Evolutionary conservation across 495 filamentous ascomycete species (phyloP).

Genomic region (Xylaria castorea): DNA sequence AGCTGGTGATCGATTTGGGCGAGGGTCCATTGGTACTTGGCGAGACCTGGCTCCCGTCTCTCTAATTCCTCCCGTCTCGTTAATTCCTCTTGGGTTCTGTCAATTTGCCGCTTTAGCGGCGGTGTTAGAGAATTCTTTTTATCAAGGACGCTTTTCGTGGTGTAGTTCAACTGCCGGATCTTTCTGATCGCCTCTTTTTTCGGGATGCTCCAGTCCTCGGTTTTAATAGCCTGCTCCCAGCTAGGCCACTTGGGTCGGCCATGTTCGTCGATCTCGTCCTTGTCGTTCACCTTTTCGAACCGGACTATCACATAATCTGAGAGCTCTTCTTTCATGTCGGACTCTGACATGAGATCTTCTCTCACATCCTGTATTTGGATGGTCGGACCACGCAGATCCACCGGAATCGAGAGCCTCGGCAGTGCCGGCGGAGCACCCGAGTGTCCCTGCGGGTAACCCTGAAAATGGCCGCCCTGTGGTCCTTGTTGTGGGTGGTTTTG

Average conservation of each 20-base stretch:
- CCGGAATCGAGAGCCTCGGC: constrained; percentile 12
- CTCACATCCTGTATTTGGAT: constrained; percentile 36
- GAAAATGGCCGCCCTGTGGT: constrained; percentile 9
- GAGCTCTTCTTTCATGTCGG: constrained; percentile 40
- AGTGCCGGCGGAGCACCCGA: background rate
- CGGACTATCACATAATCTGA: constrained; percentile 43
- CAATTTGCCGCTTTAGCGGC: constrained; percentile 43
- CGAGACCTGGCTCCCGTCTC: constrained; percentile 23
- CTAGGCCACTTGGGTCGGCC: constrained; percentile 33
- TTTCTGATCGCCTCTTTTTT: constrained; percentile 33
- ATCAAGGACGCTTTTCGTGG: constrained; percentile 29
- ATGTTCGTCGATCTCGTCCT: constrained; percentile 35
- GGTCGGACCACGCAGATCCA: constrained; percentile 18
- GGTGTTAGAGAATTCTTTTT: constrained; percentile 41
- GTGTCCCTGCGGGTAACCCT: constrained; percentile 3
- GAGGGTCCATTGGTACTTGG: constrained; percentile 38
- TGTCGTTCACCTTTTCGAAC: constrained; percentile 37
- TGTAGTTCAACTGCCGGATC: constrained; percentile 42
- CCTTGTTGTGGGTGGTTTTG: constrained; percentile 5
- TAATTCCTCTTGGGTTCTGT: constrained; percentile 37
- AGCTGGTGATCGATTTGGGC: constrained; percentile 46
- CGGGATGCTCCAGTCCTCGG: constrained; percentile 35
- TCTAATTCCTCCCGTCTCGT: constrained; percentile 30
- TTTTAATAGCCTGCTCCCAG: constrained; percentile 41
- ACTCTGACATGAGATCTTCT: constrained; percentile 29